Evolutionary conservation across 2,329 filamentous ascomycete genomes (phyloP), one percentile per base, ranked within the genome.

Genomic region (Capronia americana): DNA sequence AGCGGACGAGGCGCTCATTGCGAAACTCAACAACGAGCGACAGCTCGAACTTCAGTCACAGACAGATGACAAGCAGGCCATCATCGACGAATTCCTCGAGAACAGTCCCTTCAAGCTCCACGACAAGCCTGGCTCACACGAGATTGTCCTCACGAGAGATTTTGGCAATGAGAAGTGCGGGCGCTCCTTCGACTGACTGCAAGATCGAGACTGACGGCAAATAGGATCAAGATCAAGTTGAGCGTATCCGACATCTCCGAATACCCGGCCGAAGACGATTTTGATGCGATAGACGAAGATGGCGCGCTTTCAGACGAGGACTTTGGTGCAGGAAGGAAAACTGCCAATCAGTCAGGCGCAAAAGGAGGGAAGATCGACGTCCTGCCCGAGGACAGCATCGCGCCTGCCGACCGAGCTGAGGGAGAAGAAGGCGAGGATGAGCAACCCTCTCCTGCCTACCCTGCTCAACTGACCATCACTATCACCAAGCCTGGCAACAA

Each of bases 401-500:
- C 87, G 10, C 84, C 86, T 28, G 83, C 85, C 61, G 86, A 88
- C 73, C 80, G 84, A 68, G 85, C 85, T 63, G 85, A 62, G 17
- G 60, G 84, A 34, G 79, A 79, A 34, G 89, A 90, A 67, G 85
- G 83, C 51, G 84, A 85, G 41, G 82, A 85, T 17, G 79, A 82
- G 17, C 79, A 79, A 12, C 74, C 80, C 62, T 82, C 86, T 66
- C 80, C 85, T 46, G 85, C 87, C 66, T 92, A 94, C 77, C 92
- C 93, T 64, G 92, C 91, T 74, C 90, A 90, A 72, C 85, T 97
- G 70, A 92, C 90, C 80, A 88, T 99, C 74, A 89, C 93, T 57
- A 86, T 99, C 65, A 92, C 96, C 85, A 96, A 97, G 84, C 85
- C 90, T 67, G 87, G 86, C 80, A 90, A 92, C 76, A 93, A 94